These are phyloP conservation scores for Desmodesmus armatus DNA, from an alignment of 139 green algal species.

Conservation along the genomic window DNA sequence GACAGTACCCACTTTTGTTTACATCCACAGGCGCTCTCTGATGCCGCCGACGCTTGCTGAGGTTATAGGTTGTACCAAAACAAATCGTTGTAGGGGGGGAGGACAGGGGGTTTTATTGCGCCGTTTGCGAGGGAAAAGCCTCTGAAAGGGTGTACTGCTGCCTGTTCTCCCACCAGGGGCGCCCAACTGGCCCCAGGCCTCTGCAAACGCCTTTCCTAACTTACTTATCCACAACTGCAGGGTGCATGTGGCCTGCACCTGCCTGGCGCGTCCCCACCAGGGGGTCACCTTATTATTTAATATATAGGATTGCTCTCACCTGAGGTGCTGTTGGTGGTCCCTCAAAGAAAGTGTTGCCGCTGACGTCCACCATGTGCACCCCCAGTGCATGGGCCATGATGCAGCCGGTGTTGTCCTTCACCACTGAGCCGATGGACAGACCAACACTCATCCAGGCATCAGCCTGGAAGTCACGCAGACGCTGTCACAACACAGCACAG, in stretches of 20 bases:
- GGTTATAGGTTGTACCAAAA: too few relatives aligned
- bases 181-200: too few relatives aligned
- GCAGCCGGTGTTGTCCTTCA: not conserved
- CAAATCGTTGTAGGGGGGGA: too few relatives aligned
- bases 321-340: not conserved
- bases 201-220: not conserved
- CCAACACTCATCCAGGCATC: not conserved
- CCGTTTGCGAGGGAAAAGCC: not conserved
- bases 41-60: too few relatives aligned
- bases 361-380: not conserved
- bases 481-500: not conserved
- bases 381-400: constrained; percentile 3
- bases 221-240: too few relatives aligned
- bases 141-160: too few relatives aligned
- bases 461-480: not conserved
- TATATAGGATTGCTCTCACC: not conserved
- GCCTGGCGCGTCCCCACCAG: too few relatives aligned
- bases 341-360: not conserved
- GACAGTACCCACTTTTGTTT: not conserved
- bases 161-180: too few relatives aligned
- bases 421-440: not conserved
- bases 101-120: too few relatives aligned
- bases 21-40: too few relatives aligned
- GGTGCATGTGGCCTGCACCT: too few relatives aligned
- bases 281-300: too few relatives aligned